Conservation (phyloP, 2,329 filamentous ascomycete species). For the Xylaria sp. region DNA sequence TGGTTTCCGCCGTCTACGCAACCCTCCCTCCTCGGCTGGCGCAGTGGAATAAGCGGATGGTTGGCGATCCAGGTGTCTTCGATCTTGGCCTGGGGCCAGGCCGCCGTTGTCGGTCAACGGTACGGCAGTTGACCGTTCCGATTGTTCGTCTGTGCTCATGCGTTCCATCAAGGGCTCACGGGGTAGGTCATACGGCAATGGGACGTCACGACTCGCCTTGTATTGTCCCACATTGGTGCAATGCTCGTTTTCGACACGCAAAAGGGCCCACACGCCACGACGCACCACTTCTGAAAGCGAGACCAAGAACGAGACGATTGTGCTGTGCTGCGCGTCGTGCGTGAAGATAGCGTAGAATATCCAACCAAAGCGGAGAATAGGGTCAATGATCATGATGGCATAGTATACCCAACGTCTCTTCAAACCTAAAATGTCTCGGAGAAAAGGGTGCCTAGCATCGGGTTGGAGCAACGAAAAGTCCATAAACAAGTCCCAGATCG, state of each 20-base stretch:
- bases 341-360: constrained; percentile 90
- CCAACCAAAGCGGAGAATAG: constrained; percentile 90
- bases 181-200: constrained; percentile 75
- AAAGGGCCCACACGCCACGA: constrained; percentile 86
- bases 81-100: constrained; percentile 29
- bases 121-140: constrained; percentile 10
- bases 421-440: constrained; percentile 81
- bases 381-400: constrained; percentile 79
- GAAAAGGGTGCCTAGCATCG: constrained; percentile 67
- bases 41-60: constrained; percentile 25
- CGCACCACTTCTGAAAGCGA: constrained; percentile 80
- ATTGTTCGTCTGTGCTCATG: constrained; percentile 45
- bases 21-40: constrained; percentile 31
- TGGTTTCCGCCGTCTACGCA: constrained; percentile 32
- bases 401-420: constrained; percentile 87
- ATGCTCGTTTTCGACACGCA: constrained; percentile 97
- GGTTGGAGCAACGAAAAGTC: constrained; percentile 92
- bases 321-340: constrained; percentile 80
- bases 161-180: constrained; percentile 52
- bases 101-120: constrained; percentile 26
- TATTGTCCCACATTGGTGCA: constrained; percentile 90
- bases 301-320: constrained; percentile 79
- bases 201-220: constrained; percentile 86
- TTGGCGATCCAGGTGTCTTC: constrained; percentile 10
- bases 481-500: constrained; percentile 94